These are phyloP conservation scores for Trichosphaerium sp. DNA, from an alignment of 78 protist genomes.

Conservation along the genomic window DNA sequence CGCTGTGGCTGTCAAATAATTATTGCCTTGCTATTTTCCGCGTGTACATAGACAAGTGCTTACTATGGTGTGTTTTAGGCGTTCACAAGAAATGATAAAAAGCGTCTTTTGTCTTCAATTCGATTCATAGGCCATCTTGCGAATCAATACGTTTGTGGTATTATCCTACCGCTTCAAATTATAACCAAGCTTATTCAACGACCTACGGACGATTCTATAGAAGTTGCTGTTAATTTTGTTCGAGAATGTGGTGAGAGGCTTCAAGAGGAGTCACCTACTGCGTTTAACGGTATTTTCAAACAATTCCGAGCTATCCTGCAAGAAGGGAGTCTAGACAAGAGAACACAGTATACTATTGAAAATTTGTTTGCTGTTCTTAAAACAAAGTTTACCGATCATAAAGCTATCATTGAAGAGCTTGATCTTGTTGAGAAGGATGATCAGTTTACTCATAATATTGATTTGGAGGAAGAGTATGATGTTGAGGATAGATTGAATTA, in stretches of 20 bases:
- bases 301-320: constrained; percentile 76
- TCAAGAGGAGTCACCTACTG: constrained; percentile 25
- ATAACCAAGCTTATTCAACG: constrained; percentile 69
- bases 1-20: too few species aligned
- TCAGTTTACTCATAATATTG: constrained; percentile 83
- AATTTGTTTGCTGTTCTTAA: constrained; percentile 61
- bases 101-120: too few species aligned
- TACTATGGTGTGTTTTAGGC: neutral
- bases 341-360: constrained; percentile 89
- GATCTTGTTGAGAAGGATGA: constrained; percentile 91
- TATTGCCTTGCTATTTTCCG: neutral
- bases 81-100: too few species aligned
- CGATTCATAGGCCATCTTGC: constrained; percentile 89
- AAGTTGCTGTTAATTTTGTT: constrained; percentile 66
- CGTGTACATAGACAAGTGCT: neutral
- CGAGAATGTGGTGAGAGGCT: constrained; percentile 68
- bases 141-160: constrained; percentile 83
- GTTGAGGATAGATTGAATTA: constrained; percentile 42
- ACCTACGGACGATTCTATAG: constrained; percentile 92
- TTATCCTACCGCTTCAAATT: constrained; percentile 68
- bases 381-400: constrained; percentile 36
- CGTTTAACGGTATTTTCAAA: constrained; percentile 50
- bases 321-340: constrained; percentile 78
- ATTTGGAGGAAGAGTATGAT: constrained; percentile 54
- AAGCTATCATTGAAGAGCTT: constrained; percentile 62